Base-by-base conservation (phyloP, 2,329 filamentous ascomycete genomes). In the Epichloe typhina region DNA sequence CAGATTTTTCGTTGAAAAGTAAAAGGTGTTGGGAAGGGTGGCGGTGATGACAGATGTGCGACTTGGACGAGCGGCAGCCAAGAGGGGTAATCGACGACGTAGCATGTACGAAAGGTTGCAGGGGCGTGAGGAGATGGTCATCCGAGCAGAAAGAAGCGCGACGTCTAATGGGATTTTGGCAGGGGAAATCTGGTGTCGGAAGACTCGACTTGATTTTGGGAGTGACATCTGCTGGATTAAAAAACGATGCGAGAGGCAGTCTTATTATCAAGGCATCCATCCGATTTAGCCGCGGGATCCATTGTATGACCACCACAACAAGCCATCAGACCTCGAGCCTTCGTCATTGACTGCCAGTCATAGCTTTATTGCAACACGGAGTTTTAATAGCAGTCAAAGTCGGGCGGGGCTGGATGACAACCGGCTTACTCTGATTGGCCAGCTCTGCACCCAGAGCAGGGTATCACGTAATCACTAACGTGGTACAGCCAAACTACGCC, bases 1-100 rank as follows among this genome's bases (percentile, higher is more conserved):
- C 61, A 54, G 59, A 5, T 51, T 36, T 46, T 61, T 58, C 4
- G 62, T 58, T 13, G 61, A 61, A 50, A 66, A 62, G 5, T 26
- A 15, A 31, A 50, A 52, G 9, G 47, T 11, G 2, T 41, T 21
- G 12, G 17, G 41, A 36, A 31, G 2, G 44, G 15, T 15, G 35
- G 17, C n/a, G 26, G n/a, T 23, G 12, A 38, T 23, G 12, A 38
- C 13, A 37, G 33, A 5, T 17, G 33, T 21, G 23, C 44, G 43
- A 33, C 15, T 44, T 23, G 47, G 15, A 36, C 40, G 40, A 12
- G 39, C 8, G 23, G 39, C n/a, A 23, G 35, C n/a, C 21, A 47
- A 33, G 51, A 41, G 48, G 26, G 23, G n/a, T 21, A 21, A 21
- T 35, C n/a, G 41, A 40, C 26, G 4, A 33, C 39, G 46, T 6